A percentile compares a stretch with the other conserved stretches of the same genome.
These are phyloP conservation scores for Trichoderma hamatum DNA, from an alignment of 2,329 filamentous ascomycete species.

Conservation along the genomic window DNA sequence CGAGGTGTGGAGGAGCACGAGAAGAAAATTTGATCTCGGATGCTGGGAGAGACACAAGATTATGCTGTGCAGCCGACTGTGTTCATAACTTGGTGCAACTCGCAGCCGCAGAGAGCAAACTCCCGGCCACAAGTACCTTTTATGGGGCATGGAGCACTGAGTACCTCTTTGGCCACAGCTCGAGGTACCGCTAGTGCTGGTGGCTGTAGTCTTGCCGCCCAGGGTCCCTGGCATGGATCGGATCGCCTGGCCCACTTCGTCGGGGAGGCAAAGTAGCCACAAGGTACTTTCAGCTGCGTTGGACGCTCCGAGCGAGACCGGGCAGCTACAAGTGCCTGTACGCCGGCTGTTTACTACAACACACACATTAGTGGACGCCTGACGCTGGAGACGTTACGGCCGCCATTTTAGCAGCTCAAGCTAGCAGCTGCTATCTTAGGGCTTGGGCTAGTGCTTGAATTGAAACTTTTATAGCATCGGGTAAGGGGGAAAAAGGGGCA, in stretches of 20 bases:
- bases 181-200: background rate
- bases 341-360: background rate
- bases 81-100: background rate
- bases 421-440: background rate
- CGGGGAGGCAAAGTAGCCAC: background rate
- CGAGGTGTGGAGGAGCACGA: background rate
- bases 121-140: background rate
- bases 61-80: background rate
- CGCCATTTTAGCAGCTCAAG: background rate
- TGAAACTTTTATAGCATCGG: background rate
- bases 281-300: background rate
- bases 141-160: background rate
- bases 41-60: background rate
- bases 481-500: background rate
- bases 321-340: background rate
- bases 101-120: background rate
- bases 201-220: background rate
- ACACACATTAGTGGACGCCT: background rate
- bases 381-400: background rate
- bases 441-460: background rate
- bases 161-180: background rate
- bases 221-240: constrained; percentile 15
- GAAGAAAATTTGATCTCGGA: background rate
- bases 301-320: background rate
- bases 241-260: constrained; percentile 15